Evolutionary conservation across 176 grass and related monocot genomes (phyloP).

Genomic region (Oryza brachyantha): DNA sequence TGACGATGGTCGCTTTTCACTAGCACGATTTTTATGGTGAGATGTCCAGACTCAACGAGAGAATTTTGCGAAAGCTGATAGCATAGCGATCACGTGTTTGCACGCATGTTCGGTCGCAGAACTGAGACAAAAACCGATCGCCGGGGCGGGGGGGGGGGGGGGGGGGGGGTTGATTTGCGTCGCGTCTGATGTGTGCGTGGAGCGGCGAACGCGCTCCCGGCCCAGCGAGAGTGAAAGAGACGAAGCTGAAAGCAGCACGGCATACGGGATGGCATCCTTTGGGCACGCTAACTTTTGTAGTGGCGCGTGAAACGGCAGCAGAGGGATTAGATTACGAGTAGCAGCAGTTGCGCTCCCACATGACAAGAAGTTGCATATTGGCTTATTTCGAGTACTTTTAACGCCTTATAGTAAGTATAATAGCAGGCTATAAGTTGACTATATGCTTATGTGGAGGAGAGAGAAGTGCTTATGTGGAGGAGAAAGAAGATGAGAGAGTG

Average conservation of each 20-base stretch:
- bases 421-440: too few species aligned
- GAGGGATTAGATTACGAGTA: background rate
- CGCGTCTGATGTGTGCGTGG: background rate
- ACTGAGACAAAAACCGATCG: background rate
- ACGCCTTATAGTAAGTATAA: too few species aligned
- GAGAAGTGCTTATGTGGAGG: too few species aligned
- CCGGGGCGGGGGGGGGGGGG: too few species aligned
- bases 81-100: background rate
- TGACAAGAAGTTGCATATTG: background rate
- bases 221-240: background rate
- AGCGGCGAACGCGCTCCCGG: background rate
- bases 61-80: background rate
- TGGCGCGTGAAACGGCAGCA: conserved; percentile 1
- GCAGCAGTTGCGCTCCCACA: background rate
- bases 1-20: background rate
- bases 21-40: background rate
- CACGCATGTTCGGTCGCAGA: background rate
- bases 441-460: too few species aligned
- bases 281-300: background rate
- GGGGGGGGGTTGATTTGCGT: background rate
- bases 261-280: background rate
- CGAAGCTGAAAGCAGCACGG: background rate
- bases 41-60: background rate
- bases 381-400: conserved; percentile 1
- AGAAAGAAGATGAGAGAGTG: too few species aligned